Conservation (phyloP, 768 basidiomycete genomes). For the Tricholoma hemisulphureum region DNA sequence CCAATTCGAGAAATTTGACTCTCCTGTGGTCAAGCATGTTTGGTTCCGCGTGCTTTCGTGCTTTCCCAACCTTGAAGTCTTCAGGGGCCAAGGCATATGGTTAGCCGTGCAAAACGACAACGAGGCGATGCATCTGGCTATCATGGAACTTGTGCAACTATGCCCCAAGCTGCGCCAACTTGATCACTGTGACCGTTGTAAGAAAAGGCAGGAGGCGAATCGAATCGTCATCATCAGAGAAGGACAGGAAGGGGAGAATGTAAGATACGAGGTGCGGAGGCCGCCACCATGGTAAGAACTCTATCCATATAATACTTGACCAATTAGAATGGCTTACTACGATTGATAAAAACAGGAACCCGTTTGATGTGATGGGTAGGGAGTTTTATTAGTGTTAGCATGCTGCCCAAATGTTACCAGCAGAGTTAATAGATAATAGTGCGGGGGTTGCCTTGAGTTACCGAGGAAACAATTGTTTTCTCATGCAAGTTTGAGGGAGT, state of each 20-base stretch:
- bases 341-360: slow-evolving; percentile 1
- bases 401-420: too few relatives aligned
- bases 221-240: slow-evolving; percentile 40
- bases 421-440: too few relatives aligned
- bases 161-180: slow-evolving; percentile 43
- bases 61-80: slow-evolving; percentile 43
- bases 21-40: too few relatives aligned
- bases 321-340: too few relatives aligned
- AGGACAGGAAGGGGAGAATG: slow-evolving; percentile 25
- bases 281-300: slow-evolving; percentile 3
- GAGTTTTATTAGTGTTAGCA: too few relatives aligned
- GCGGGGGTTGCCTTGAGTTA: too few relatives aligned
- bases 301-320: neutral
- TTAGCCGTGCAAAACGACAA: slow-evolving; percentile 33
- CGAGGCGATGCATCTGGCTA: slow-evolving; percentile 40
- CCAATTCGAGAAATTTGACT: too few relatives aligned
- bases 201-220: slow-evolving; percentile 32
- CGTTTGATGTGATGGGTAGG: slow-evolving; percentile 5
- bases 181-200: slow-evolving; percentile 38
- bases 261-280: slow-evolving; percentile 33
- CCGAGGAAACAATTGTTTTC: too few relatives aligned
- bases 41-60: slow-evolving; percentile 41
- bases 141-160: slow-evolving; percentile 36
- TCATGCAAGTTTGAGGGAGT: too few relatives aligned
- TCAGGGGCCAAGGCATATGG: slow-evolving; percentile 46